Percentiles rank a stretch among this genome's conserved stretches.
Conservation (phyloP, 1,139 yeast genomes). For the Magnusiomyces fungicola region DNA sequence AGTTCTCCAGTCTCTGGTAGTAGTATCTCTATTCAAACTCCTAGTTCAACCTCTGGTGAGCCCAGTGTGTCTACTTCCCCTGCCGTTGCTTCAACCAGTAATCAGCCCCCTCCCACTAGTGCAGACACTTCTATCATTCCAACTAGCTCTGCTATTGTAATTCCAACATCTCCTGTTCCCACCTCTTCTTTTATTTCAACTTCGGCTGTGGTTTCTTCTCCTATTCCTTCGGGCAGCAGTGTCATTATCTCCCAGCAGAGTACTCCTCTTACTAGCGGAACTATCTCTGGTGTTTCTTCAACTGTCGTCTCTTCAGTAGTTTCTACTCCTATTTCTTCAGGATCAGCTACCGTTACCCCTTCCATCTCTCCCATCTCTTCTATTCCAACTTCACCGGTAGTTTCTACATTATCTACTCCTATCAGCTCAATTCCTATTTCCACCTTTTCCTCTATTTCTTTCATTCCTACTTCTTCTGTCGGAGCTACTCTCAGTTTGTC, state of each 20-base stretch:
- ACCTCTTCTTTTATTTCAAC: not conserved
- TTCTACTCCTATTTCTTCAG: not conserved
- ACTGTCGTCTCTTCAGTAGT: not conserved
- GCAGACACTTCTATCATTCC: not conserved
- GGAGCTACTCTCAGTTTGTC: conserved; percentile 2
- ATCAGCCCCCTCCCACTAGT: not conserved
- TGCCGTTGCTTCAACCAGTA: not conserved
- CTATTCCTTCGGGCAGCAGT: not conserved
- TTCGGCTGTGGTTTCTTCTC: not conserved
- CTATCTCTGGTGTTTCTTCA: not conserved
- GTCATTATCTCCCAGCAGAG: no score
- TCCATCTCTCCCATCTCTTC: not conserved
- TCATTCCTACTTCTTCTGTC: conserved; percentile 6
- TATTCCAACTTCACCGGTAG: no score
- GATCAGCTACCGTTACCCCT: not conserved
- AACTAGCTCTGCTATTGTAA: not conserved
- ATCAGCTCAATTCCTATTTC: not conserved
- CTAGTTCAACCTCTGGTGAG: not conserved
- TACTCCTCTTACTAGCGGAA: not conserved
- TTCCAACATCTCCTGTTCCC: not conserved
- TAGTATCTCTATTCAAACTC: not conserved
- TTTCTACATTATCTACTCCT: no score
- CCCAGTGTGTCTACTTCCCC: not conserved
- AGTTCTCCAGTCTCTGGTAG: not conserved
- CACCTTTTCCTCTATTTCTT: conserved; percentile 1